These are phyloP conservation scores for Nannochloropsis granulata DNA, from an alignment of 108 stramenopile genomes.

Conservation along the genomic window DNA sequence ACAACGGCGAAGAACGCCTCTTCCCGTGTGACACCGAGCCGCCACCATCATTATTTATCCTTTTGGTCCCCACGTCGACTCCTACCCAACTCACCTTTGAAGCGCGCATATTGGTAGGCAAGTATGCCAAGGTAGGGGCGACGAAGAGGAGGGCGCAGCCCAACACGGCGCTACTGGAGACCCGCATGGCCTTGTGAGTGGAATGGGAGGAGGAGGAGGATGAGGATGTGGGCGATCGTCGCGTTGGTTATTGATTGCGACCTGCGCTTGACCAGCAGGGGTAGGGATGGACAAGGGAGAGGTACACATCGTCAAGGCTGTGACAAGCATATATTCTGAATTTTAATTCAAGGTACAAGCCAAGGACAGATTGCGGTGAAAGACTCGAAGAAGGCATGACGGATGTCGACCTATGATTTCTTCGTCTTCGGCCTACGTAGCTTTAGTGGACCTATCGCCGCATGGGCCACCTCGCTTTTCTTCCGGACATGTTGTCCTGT, in stretches of 20 bases:
- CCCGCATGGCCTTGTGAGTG: not conserved
- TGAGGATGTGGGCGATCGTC: not conserved
- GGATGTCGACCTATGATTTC: too few relatives aligned
- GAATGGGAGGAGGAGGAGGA: not conserved
- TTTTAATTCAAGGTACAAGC: not conserved
- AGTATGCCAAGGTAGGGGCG: not conserved
- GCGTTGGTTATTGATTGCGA: not conserved
- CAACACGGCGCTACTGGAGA: not conserved
- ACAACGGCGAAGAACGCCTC: too few relatives aligned
- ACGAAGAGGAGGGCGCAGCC: not conserved
- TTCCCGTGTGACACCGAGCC: too few relatives aligned
- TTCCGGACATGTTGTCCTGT: too few relatives aligned
- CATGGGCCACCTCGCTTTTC: too few relatives aligned
- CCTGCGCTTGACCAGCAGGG: not conserved
- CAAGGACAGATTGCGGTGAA: too few relatives aligned
- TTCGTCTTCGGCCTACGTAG: too few relatives aligned
- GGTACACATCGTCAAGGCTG: not conserved
- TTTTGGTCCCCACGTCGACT: too few relatives aligned
- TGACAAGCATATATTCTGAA: not conserved
- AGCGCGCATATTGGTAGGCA: not conserved
- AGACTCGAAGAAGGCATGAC: too few relatives aligned
- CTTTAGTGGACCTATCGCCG: too few relatives aligned
- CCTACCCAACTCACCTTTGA: not conserved
- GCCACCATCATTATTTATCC: too few relatives aligned
- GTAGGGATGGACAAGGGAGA: not conserved